A percentile compares a stretch with the other conserved stretches of the same genome.
Conservation (phyloP, 305 asterid genomes). For the Rubia peregrina region DNA sequence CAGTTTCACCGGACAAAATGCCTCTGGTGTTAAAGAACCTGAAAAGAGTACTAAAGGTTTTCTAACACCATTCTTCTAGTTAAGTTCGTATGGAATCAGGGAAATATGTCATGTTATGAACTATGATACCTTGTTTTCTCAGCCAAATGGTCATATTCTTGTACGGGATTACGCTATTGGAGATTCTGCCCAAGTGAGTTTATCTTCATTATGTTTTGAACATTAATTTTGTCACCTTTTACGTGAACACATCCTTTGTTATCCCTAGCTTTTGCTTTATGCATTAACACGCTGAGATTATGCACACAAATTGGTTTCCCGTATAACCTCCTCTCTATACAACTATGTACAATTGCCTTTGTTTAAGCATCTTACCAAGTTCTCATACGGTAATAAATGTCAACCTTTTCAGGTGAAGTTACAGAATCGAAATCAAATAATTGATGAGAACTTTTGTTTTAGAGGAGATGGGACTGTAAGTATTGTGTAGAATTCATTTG, state of each 20-base stretch:
- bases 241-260: not conserved
- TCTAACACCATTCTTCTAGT: constrained; percentile 9
- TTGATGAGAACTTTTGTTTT: constrained; percentile 58
- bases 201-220: not conserved
- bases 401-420: constrained; percentile 53
- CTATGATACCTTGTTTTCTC: constrained; percentile 26
- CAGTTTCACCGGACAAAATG: constrained; percentile 77
- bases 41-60: constrained; percentile 64
- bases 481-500: constrained; percentile 15
- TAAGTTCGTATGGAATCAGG: constrained; percentile 2
- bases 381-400: constrained; percentile 15
- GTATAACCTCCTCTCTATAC: not conserved
- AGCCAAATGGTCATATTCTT: constrained; percentile 76
- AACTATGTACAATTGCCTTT: not conserved
- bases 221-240: not conserved
- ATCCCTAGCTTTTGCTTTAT: not conserved
- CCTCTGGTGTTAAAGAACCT: constrained; percentile 50
- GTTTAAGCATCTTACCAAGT: constrained; percentile 13
- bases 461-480: constrained; percentile 88
- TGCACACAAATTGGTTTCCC: not conserved
- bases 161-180: constrained; percentile 74
- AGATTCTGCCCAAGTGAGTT: constrained; percentile 64
- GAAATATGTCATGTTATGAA: constrained; percentile 17
- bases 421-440: constrained; percentile 61
- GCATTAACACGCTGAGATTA: not conserved